Conservation (phyloP, 768 basidiomycete genomes). For the Tephrocybe sp. region DNA sequence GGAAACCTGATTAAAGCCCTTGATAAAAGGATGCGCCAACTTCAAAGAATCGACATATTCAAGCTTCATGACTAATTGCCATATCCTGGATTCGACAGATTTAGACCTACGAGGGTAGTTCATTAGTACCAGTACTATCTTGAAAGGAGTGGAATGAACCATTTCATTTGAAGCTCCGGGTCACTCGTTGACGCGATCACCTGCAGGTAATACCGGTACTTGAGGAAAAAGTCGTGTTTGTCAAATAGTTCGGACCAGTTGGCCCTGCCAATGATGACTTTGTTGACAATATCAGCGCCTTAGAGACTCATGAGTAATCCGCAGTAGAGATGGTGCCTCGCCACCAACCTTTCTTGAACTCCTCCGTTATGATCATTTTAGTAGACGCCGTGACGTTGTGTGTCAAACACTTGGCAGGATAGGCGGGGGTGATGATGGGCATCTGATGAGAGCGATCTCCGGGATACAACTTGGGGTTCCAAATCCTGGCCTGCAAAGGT, state of each 20-base stretch:
- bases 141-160: conserved; percentile 53
- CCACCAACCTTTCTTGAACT: conserved; percentile 82
- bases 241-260: conserved; percentile 93
- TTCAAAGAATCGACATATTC: conserved; percentile 92
- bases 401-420: conserved; percentile 98
- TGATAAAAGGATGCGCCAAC: conserved; percentile 93
- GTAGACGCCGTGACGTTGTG: conserved; percentile 97
- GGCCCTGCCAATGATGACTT: conserved; percentile 80
- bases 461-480: conserved; percentile 98
- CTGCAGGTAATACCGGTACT: conserved; percentile 95
- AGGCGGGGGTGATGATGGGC: conserved; percentile 99
- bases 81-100: conserved; percentile 96
- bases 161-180: conserved; percentile 87
- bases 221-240: conserved; percentile 96
- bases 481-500: conserved; percentile 88
- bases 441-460: conserved; percentile 93
- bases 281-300: conserved; percentile 94
- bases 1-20: conserved; percentile 86
- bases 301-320: conserved; percentile 14
- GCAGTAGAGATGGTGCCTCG: not conserved
- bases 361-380: conserved; percentile 93
- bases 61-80: conserved; percentile 96
- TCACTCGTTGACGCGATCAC: conserved; percentile 89
- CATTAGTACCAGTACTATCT: not conserved
- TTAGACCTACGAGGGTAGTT: conserved; percentile 56